A percentile compares a stretch with the other conserved stretches of the same genome.
Evolutionary conservation across 2,329 filamentous ascomycete genomes (phyloP).

Genomic region (Mariannaea sp.): DNA sequence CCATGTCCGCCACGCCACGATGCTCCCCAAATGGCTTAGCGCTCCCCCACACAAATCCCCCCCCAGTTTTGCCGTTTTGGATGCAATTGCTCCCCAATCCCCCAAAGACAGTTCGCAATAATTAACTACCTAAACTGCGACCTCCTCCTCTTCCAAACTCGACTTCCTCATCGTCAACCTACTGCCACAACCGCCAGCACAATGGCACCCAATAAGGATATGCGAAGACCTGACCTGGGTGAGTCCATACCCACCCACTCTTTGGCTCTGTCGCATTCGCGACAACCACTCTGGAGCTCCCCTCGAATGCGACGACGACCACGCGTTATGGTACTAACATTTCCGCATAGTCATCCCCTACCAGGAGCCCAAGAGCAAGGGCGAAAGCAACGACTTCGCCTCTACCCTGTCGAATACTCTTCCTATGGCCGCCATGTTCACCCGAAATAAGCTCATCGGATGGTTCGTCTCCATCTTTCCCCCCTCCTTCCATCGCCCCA

Average conservation of each 20-base stretch:
- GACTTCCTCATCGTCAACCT: slow-evolving; percentile 17
- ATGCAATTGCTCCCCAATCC: slow-evolving; percentile 18
- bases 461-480: slow-evolving; percentile 52
- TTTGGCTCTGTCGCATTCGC: not conserved
- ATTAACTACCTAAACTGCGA: slow-evolving; percentile 34
- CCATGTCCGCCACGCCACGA: slow-evolving; percentile 23
- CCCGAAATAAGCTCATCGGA: slow-evolving; percentile 79
- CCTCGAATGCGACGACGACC: slow-evolving; percentile 5
- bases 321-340: slow-evolving; percentile 21
- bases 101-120: slow-evolving; percentile 24
- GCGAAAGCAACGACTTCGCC: slow-evolving; percentile 69
- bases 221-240: slow-evolving; percentile 53
- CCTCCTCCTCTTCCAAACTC: no score
- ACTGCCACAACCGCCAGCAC: slow-evolving; percentile 13
- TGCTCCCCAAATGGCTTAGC: slow-evolving; percentile 20
- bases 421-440: slow-evolving; percentile 96
- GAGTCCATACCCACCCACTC: slow-evolving; percentile 21
- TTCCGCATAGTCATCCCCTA: slow-evolving; percentile 78
- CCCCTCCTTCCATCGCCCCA: not conserved
- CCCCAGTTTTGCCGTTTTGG: slow-evolving; percentile 15
- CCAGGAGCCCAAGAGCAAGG: slow-evolving; percentile 72
- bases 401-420: slow-evolving; percentile 77
- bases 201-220: slow-evolving; percentile 52
- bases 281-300: not conserved
- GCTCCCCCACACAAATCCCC: slow-evolving; percentile 18